A percentile compares a stretch with the other conserved stretches of the same genome.
These are phyloP conservation scores for Colletotrichum sidae DNA, from an alignment of 2,329 filamentous ascomycete species.

Conservation along the genomic window DNA sequence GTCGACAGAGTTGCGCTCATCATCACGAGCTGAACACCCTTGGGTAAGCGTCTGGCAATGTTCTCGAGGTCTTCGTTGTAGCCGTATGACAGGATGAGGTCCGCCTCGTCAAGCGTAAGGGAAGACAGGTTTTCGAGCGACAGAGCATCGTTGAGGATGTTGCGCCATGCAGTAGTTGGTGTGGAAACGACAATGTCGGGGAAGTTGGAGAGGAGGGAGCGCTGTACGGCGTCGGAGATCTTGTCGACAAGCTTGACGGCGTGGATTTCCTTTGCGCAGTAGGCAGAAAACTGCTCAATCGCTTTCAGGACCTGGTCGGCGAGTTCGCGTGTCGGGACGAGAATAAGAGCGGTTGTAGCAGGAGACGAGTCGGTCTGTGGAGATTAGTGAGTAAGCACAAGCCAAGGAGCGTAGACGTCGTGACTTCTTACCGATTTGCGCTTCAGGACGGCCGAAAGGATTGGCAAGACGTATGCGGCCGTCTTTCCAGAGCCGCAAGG, in stretches of 20 bases:
- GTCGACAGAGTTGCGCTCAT: constrained; percentile 93
- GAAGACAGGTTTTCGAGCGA: constrained; percentile 78
- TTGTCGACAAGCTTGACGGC: constrained; percentile 91
- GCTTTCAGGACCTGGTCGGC: constrained; percentile 89
- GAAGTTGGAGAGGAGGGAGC: constrained; percentile 83
- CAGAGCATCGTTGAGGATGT: constrained; percentile 79
- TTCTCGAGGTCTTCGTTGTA: constrained; percentile 91
- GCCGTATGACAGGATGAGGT: constrained; percentile 92
- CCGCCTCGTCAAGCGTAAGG: constrained; percentile 93
- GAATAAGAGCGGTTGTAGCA: constrained; percentile 80
- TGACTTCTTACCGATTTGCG: constrained; percentile 70
- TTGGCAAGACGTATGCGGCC: constrained; percentile 90
- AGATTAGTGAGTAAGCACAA: constrained; percentile 22
- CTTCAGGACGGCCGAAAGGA: constrained; percentile 86
- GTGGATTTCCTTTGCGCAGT: constrained; percentile 86
- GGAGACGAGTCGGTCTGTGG: constrained; percentile 61
- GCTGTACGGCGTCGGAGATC: constrained; percentile 88
- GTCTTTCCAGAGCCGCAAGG: constrained; percentile 98
- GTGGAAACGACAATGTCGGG: constrained; percentile 94
- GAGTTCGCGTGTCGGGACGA: constrained; percentile 94
- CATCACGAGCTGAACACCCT: constrained; percentile 88
- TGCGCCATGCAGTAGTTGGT: constrained; percentile 83
- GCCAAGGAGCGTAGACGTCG: not conserved
- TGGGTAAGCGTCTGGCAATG: constrained; percentile 81
- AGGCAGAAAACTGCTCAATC: constrained; percentile 80